A percentile compares a stretch with the other conserved stretches of the same genome.
phyloP scores from a whole-genome alignment of 345 rosid genomes.

The Nasturtium officinale region DNA sequence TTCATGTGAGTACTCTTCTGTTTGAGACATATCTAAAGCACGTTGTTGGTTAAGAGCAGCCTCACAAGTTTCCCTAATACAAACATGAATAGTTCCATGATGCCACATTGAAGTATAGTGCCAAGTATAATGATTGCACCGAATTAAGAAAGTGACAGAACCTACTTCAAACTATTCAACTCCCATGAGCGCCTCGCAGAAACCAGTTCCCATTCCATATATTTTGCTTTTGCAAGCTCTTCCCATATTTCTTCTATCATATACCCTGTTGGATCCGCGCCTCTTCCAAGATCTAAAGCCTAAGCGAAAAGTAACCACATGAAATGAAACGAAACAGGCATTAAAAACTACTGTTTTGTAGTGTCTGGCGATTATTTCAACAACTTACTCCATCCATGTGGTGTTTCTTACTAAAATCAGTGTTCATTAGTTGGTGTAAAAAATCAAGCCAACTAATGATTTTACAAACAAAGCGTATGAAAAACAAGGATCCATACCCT shows the following conservation, averaged over 20 bases:
- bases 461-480: background rate
- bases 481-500: conserved; percentile 51
- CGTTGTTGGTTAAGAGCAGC: conserved; percentile 69
- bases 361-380: background rate
- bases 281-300: conserved; percentile 91
- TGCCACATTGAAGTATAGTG: background rate
- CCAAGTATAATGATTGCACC: background rate
- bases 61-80: conserved; percentile 77
- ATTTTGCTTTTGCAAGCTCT: conserved; percentile 85
- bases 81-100: conserved; percentile 23
- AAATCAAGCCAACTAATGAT: background rate
- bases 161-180: conserved; percentile 84
- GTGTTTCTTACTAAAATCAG: background rate
- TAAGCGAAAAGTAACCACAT: conserved; percentile 25
- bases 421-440: background rate
- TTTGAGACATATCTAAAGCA: conserved; percentile 51
- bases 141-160: conserved; percentile 25
- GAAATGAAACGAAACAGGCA: background rate
- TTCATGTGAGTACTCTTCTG: conserved; percentile 63
- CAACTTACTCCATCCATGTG: background rate
- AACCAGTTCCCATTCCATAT: conserved; percentile 71
- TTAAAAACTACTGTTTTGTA: background rate
- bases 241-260: conserved; percentile 93
- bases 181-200: conserved; percentile 75
- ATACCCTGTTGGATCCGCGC: conserved; percentile 60